Evolutionary conservation across 2,329 filamentous ascomycete genomes (phyloP), one percentile per base, ranked within the genome.

Genomic region (Fusarium torulosum): DNA sequence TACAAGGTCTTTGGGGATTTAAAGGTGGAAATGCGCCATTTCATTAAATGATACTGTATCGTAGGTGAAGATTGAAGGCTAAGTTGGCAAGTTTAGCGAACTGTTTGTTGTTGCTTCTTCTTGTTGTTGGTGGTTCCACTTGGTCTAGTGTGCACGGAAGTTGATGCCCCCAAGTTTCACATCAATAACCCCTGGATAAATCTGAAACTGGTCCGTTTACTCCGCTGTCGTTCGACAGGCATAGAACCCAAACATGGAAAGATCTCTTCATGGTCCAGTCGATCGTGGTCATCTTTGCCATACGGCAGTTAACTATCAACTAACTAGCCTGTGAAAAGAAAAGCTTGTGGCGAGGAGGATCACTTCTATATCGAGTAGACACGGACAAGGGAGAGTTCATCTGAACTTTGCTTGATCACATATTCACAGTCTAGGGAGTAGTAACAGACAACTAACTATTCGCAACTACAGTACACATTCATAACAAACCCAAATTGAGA

Each of bases 161-260:
- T 10, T 29, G 25, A 29, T 29, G 27, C 27, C 27, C 27, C 27
- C 33, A 35, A 17, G 33, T 35, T 35, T 35, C 33, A 35, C 15
- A n/a, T 35, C 7, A 4, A 35, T 6, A 46, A n/a, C n/a, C 63
- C 66, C 59, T 58, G 69, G 54, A 33, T 19, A 29, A 38, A 35
- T 72, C 68, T 72, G 70, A 72, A 72, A 72, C 70, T 52, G 50
- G 29, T 51, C 54, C 59, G 19, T 53, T 27, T 21, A 19, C 21
- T 29, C 25, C 53, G 14, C 21, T 53, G 10, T 57, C 21, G n/a
- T 25, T 37, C 44, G 45, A 37, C 59, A 68, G 59, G 59, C 41
- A 59, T 38, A 50, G 17, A 43, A 17, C 40, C 50, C 60, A 49
- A 58, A 45, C 37, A 23, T 27, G 45, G 53, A 42, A 60, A 58